Conservation (phyloP, 441 rosid species). For the Bruguiera hainesii region DNA sequence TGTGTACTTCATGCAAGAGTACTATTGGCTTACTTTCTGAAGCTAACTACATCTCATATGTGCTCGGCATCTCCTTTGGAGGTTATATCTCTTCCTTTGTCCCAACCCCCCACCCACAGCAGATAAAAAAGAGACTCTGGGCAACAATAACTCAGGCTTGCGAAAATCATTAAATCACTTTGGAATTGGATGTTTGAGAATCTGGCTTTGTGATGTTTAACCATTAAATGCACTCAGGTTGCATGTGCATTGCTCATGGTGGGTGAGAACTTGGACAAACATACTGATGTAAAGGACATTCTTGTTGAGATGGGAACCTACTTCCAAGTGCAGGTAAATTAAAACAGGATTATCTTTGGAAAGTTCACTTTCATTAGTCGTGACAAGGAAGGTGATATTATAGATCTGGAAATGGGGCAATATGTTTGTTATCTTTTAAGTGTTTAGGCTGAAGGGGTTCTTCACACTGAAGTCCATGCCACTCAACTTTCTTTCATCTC, state of each 20-base stretch:
- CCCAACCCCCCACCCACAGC: too few relatives aligned
- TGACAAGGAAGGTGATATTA: not conserved
- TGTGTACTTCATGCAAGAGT: not conserved
- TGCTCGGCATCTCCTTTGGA: too few relatives aligned
- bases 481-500: not conserved
- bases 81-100: too few relatives aligned
- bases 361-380: not conserved
- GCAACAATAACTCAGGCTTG: too few relatives aligned
- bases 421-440: too few relatives aligned
- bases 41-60: too few relatives aligned
- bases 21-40: too few relatives aligned
- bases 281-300: constrained; percentile 59
- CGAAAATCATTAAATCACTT: too few relatives aligned
- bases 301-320: constrained; percentile 87
- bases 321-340: constrained; percentile 78
- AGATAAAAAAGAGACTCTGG: too few relatives aligned
- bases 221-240: constrained; percentile 34
- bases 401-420: not conserved
- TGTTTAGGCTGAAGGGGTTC: too few relatives aligned
- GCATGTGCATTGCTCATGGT: constrained; percentile 55
- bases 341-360: not conserved
- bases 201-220: not conserved
- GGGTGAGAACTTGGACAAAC: constrained; percentile 50
- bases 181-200: not conserved
- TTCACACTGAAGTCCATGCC: not conserved